Evolutionary conservation across 345 rosid species (phyloP).

Genomic region (Lepidium aucheri): DNA sequence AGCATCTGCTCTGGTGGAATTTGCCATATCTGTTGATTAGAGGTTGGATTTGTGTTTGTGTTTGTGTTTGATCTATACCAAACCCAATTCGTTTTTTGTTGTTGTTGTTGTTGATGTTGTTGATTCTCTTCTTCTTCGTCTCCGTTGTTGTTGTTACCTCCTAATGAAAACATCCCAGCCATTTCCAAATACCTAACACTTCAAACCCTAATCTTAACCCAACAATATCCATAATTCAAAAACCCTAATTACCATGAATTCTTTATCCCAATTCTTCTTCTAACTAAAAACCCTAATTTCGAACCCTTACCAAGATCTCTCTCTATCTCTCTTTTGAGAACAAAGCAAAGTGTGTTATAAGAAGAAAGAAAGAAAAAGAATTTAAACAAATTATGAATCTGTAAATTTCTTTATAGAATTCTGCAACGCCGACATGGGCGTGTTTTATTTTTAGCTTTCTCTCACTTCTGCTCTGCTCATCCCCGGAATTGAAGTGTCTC

Average conservation of each 20-base stretch:
- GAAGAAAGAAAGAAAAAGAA: slow-evolving; percentile 2
- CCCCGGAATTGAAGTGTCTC: slow-evolving; percentile 32
- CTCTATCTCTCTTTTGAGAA: slow-evolving; percentile 5
- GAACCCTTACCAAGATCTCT: slow-evolving; percentile 2
- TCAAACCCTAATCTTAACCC: slow-evolving; percentile 40
- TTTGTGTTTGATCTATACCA: slow-evolving; percentile 41
- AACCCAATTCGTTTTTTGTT: slow-evolving; percentile 36
- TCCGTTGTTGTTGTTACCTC: slow-evolving; percentile 28
- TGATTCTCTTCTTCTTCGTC: slow-evolving; percentile 24
- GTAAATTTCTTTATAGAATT: slow-evolving; percentile 18
- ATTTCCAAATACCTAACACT: slow-evolving; percentile 30
- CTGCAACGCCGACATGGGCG: slow-evolving; percentile 74
- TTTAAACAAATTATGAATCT: slow-evolving; percentile 8
- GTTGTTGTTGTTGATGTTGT: slow-evolving; percentile 5
- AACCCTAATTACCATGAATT: slow-evolving; percentile 33
- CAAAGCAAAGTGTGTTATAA: slow-evolving; percentile 5
- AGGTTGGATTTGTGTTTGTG: slow-evolving; percentile 24
- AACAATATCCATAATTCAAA: slow-evolving; percentile 17
- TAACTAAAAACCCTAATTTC: background rate
- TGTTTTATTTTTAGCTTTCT: slow-evolving; percentile 21
- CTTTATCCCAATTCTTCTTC: background rate
- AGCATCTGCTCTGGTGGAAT: slow-evolving; percentile 43
- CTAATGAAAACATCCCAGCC: slow-evolving; percentile 67
- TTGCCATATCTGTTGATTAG: slow-evolving; percentile 33
- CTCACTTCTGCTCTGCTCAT: slow-evolving; percentile 38